Base-by-base conservation (phyloP, 1,284 basidiomycete species). In the Microbotryomycetes sp. region DNA sequence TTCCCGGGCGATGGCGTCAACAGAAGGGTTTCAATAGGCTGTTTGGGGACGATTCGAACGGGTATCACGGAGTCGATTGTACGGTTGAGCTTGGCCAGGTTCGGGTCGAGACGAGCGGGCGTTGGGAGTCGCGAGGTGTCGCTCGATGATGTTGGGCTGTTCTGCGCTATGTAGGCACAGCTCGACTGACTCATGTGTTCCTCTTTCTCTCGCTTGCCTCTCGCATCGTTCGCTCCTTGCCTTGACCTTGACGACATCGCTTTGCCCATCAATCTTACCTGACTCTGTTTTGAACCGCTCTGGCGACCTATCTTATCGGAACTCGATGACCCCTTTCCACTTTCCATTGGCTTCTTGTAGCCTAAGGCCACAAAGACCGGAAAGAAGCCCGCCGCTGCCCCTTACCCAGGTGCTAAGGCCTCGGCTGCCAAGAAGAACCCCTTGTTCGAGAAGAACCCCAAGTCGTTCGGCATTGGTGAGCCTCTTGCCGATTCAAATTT, bases 381-480 rank as follows among this genome's bases (percentile, higher is more conserved):
- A 56, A 60, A 60, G 59, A 60, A 60, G 59, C 31, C 32, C 54
- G 59, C 59, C 22, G 58, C 67, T 36, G 67, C 68, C 36, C 52
- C 67, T 53, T 64, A 60, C 59, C 65, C 66, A 28, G 58, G 56
- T 47, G 51, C 56, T 26, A 90, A 92, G 81, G 64, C 65, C 59
- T 57, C 63, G 70, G 81, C 80, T 77, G 76, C 82, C 56, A 83
- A 85, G 76, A 92, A 93, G 82, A 97, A 97, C 83, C 92, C 93
- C 75, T 86, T 97, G 74, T 96, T 97, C 77, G 92, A 97, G 83
- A 79, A 90, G 70, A 81, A 78, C 69, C 84, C 91, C 72, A 88
- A 87, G 78, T 92, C 91, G 83, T 97, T 96, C 77, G 91, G 91
- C 77, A 92, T 97, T 68, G 93, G 92, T 93, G 73, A 30, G 86